Conservation (phyloP, 2,329 filamentous ascomycete species). For the Ciborinia camelliae region DNA sequence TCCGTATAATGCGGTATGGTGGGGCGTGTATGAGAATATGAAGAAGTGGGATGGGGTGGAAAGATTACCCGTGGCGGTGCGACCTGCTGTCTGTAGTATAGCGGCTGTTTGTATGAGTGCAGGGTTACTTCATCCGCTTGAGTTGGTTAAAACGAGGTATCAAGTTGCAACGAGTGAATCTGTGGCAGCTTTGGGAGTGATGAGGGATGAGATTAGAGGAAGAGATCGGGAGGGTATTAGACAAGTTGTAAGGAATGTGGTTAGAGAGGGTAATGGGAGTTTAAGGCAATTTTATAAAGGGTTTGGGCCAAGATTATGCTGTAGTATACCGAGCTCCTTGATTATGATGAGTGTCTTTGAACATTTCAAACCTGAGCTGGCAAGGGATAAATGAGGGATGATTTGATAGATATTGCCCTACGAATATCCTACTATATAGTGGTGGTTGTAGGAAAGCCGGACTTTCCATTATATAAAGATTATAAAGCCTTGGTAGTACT, state of each 20-base stretch:
- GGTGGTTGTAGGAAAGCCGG: no score
- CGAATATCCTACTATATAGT: no score
- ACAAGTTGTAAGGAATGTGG: slow-evolving; percentile 27
- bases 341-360: slow-evolving; percentile 31
- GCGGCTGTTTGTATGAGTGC: slow-evolving; percentile 12
- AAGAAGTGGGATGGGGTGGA: slow-evolving; percentile 7
- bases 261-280: slow-evolving; percentile 22
- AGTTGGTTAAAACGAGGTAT: slow-evolving; percentile 29
- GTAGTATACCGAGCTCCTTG: slow-evolving; percentile 27
- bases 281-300: slow-evolving; percentile 26
- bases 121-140: slow-evolving; percentile 27
- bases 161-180: slow-evolving; percentile 29
- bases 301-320: slow-evolving; percentile 24
- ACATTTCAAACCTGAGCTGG: slow-evolving; percentile 23
- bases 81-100: neutral
- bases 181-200: slow-evolving; percentile 22
- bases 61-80: slow-evolving; percentile 18
- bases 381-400: slow-evolving; percentile 15
- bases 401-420: no score
- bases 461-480: no score
- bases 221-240: slow-evolving; percentile 24
- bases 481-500: no score
- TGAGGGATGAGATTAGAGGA: slow-evolving; percentile 17
- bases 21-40: slow-evolving; percentile 28
- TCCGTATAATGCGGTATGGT: slow-evolving; percentile 28